phyloP scores from a whole-genome alignment of 2,329 filamentous ascomycete species.

The Bipolaris victoriae region DNA sequence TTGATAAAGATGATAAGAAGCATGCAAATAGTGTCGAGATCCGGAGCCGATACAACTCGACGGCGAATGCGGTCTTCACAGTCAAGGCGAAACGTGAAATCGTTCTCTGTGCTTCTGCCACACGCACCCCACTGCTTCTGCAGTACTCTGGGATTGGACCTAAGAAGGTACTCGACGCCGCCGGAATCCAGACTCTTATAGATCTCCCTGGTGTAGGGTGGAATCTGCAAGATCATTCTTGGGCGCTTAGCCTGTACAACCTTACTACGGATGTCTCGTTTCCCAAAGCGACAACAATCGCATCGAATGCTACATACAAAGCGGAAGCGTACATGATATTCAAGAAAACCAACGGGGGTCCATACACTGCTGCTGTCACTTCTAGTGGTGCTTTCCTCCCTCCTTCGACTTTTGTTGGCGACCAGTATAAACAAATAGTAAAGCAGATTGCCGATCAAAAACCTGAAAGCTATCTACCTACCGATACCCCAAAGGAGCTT shows the following conservation, averaged over 20 bases:
- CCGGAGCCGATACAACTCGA: background rate
- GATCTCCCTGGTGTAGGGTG: slow-evolving; percentile 66
- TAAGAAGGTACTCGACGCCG: slow-evolving; percentile 53
- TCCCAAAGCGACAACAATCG: background rate
- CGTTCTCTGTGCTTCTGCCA: slow-evolving; percentile 55
- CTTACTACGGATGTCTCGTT: background rate
- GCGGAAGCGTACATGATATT: background rate
- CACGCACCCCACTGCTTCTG: slow-evolving; percentile 60
- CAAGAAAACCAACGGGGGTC: background rate
- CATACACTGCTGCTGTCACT: background rate
- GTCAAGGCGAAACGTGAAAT: slow-evolving; percentile 1
- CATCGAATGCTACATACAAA: background rate
- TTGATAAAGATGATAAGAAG: background rate
- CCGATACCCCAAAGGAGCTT: slow-evolving; percentile 7
- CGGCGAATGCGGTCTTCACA: background rate
- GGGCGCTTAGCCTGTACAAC: background rate
- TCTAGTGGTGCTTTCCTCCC: background rate
- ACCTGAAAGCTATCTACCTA: slow-evolving; percentile 18
- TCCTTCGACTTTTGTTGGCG: background rate
- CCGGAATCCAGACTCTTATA: slow-evolving; percentile 56
- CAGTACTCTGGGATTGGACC: slow-evolving; percentile 66
- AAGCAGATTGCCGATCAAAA: slow-evolving; percentile 11
- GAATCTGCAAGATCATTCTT: slow-evolving; percentile 65
- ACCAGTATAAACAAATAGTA: background rate
- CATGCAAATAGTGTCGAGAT: background rate